A percentile compares a stretch with the other conserved stretches of the same genome.
phyloP scores from a whole-genome alignment of 192 early-diverging fungal genomes.

The Dimargaris verticillata region DNA sequence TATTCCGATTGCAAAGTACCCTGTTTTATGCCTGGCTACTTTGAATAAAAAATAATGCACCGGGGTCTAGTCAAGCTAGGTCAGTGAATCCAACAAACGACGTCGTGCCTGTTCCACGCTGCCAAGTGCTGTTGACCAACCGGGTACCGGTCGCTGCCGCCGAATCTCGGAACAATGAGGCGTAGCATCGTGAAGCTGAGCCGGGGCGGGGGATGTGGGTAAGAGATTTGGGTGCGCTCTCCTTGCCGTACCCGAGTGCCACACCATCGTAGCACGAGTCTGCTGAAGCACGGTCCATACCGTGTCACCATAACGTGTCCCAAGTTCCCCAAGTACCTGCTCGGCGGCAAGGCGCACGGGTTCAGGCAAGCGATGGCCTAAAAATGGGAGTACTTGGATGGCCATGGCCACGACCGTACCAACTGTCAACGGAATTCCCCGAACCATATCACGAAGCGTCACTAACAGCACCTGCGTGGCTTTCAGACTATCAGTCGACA shows the following conservation, averaged over 20 bases:
- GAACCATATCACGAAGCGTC: background rate
- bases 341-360: background rate
- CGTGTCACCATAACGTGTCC: background rate
- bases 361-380: background rate
- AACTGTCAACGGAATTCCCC: background rate
- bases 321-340: background rate
- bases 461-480: background rate
- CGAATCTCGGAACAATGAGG: background rate
- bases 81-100: too few relatives aligned
- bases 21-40: too few relatives aligned
- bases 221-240: too few relatives aligned
- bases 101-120: background rate
- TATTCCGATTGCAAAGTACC: too few relatives aligned
- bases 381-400: background rate
- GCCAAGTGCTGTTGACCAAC: background rate
- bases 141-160: conserved; percentile 2
- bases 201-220: background rate
- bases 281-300: background rate
- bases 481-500: background rate
- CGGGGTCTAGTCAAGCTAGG: too few relatives aligned
- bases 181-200: background rate
- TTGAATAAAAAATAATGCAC: too few relatives aligned
- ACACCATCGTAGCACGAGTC: background rate
- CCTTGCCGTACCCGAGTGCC: too few relatives aligned
- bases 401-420: background rate